Conservation (phyloP, 176 grass and related monocot genomes). For the Puccinellia tenuiflora region DNA sequence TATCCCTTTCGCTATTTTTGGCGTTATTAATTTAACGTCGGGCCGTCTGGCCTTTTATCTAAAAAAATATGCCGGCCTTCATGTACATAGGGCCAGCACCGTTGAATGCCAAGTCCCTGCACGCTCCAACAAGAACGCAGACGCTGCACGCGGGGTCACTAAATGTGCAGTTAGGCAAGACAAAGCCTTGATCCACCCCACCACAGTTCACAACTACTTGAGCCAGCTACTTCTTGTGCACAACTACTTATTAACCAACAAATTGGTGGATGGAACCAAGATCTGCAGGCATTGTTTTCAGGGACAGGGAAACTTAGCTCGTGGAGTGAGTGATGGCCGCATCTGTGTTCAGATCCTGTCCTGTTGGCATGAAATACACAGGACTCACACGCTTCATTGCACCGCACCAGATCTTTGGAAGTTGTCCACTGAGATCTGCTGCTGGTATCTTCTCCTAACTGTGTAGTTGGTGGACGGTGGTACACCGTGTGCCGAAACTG, state of each 20-base stretch:
- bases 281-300: constrained; percentile 1
- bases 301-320: constrained; percentile 3
- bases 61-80: no score
- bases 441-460: background rate
- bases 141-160: constrained; percentile 18
- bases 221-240: background rate
- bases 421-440: background rate
- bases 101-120: constrained; percentile 10
- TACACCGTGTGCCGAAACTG: background rate
- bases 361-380: background rate
- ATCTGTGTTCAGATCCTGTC: background rate
- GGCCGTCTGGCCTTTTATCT: no score
- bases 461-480: background rate
- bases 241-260: constrained; percentile 18
- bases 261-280: constrained; percentile 3
- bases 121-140: constrained; percentile 4
- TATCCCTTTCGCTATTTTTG: no score
- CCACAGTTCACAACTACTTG: constrained; percentile 11
- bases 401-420: constrained; percentile 22
- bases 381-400: constrained; percentile 2
- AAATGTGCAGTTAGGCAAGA: constrained; percentile 21
- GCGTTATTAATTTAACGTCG: no score
- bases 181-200: background rate
- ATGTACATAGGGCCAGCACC: background rate
- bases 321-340: background rate